Percentiles rank a stretch among this genome's conserved stretches.
Evolutionary conservation across 805 yeast genomes (phyloP).

Genomic region (Candida koratica): DNA sequence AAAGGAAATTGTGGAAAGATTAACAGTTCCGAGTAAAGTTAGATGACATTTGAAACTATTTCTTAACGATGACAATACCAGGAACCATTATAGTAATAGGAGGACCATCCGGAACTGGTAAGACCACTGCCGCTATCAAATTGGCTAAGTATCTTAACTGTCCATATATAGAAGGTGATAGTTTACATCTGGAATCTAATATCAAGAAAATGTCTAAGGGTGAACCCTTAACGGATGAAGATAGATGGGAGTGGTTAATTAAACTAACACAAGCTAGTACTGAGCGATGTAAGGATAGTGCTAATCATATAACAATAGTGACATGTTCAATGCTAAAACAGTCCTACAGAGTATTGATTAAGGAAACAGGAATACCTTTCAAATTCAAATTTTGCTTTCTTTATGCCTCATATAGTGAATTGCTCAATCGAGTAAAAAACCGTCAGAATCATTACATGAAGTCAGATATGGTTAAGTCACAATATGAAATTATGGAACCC

Average conservation of each 20-base stretch:
- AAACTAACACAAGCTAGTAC: slow-evolving; percentile 44
- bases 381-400: slow-evolving; percentile 62
- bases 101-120: slow-evolving; percentile 97
- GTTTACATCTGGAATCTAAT: slow-evolving; percentile 66
- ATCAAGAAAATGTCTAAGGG: slow-evolving; percentile 81
- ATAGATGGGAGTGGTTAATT: slow-evolving; percentile 86
- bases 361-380: slow-evolving; percentile 26
- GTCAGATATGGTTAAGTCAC: slow-evolving; percentile 75
- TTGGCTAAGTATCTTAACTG: slow-evolving; percentile 46
- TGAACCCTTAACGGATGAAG: slow-evolving; percentile 80
- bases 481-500: slow-evolving; percentile 68
- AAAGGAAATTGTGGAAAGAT: not conserved
- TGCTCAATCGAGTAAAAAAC: slow-evolving; percentile 55
- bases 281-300: slow-evolving; percentile 27
- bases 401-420: slow-evolving; percentile 57
- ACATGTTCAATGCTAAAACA: slow-evolving; percentile 85
- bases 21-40: slow-evolving; percentile 2
- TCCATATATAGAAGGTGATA: slow-evolving; percentile 82
- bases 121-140: slow-evolving; percentile 66
- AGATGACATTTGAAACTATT: no score
- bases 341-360: slow-evolving; percentile 63
- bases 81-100: slow-evolving; percentile 61
- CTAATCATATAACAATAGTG: slow-evolving; percentile 45
- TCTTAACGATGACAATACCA: slow-evolving; percentile 9
- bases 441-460: slow-evolving; percentile 86